Evolutionary conservation across 495 filamentous ascomycete species (phyloP).

Genomic region (Hyaloscypha hepaticicola): DNA sequence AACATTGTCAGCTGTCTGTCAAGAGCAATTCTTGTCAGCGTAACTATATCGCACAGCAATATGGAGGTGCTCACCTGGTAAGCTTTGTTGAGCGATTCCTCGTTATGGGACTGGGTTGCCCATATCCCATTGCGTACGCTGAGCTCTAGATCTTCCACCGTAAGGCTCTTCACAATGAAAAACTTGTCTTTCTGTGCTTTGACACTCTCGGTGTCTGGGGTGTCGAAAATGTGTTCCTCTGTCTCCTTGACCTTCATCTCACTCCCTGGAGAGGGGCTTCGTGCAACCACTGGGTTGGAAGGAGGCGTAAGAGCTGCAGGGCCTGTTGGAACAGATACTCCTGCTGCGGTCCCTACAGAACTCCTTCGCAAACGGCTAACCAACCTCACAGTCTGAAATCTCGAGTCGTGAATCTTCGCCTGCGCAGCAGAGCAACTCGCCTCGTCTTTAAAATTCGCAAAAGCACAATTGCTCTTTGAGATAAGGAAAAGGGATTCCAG

Average conservation of each 20-base stretch:
- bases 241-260: conserved; percentile 19
- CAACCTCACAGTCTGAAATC: conserved; percentile 83
- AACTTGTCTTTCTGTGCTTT: conserved; percentile 62
- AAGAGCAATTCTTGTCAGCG: conserved; percentile 12
- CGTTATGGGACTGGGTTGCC: conserved; percentile 96
- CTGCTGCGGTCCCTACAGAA: conserved; percentile 47
- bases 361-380: conserved; percentile 84
- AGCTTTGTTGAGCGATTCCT: conserved; percentile 76
- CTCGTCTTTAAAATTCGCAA: conserved; percentile 93
- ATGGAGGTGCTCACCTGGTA: conserved; percentile 62
- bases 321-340: conserved; percentile 53
- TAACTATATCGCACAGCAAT: conserved; percentile 15
- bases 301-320: conserved; percentile 43
- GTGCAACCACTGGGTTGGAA: conserved; percentile 22
- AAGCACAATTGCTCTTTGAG: conserved; percentile 96
- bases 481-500: conserved; percentile 93
- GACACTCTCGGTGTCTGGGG: conserved; percentile 9
- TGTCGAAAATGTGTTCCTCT: conserved; percentile 17
- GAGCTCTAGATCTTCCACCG: conserved; percentile 90
- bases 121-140: conserved; percentile 85
- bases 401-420: conserved; percentile 84
- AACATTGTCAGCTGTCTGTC: conserved; percentile 77
- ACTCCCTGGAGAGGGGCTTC: conserved; percentile 23
- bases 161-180: conserved; percentile 93
- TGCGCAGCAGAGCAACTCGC: conserved; percentile 73